Conservation (phyloP, 179 eudicot species). For the Camellia oleifera region DNA sequence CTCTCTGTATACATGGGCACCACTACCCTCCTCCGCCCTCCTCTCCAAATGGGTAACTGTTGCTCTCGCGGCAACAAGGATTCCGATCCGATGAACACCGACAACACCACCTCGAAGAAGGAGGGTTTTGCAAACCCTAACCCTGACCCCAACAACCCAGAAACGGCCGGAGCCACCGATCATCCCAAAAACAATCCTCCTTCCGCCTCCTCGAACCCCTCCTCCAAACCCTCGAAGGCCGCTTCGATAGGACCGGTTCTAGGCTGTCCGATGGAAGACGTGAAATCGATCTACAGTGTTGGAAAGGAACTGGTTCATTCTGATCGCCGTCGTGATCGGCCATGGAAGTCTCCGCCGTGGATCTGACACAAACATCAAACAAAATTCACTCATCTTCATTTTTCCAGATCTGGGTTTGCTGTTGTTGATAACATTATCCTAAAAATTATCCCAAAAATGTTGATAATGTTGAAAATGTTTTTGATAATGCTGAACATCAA, state of each 20-base stretch:
- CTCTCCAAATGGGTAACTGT: slow-evolving; percentile 27
- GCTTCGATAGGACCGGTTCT: slow-evolving; percentile 36
- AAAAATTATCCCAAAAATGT: too few relatives aligned
- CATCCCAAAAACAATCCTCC: slow-evolving; percentile 18
- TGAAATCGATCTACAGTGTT: slow-evolving; percentile 18
- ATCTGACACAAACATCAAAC: too few relatives aligned
- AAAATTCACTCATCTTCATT: too few relatives aligned
- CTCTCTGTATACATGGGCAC: too few relatives aligned
- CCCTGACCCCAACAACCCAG: too few relatives aligned
- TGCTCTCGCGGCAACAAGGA: slow-evolving; percentile 14
- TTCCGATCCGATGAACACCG: neutral
- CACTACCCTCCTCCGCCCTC: neutral
- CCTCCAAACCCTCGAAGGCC: slow-evolving; percentile 15
- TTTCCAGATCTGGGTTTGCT: too few relatives aligned
- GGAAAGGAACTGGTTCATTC: too few relatives aligned
- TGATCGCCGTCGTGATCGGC: too few relatives aligned
- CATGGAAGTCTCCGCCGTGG: too few relatives aligned
- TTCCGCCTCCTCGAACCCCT: slow-evolving; percentile 23
- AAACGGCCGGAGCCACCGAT: neutral
- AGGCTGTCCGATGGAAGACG: slow-evolving; percentile 52
- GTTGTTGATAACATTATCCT: too few relatives aligned
- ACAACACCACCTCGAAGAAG: neutral
- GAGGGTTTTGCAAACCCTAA: neutral
- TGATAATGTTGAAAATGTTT: too few relatives aligned
- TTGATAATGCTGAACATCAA: too few relatives aligned